These are phyloP conservation scores for Sorghum bicolor DNA, from an alignment of 176 grass and related monocot genomes.

Conservation along the genomic window DNA sequence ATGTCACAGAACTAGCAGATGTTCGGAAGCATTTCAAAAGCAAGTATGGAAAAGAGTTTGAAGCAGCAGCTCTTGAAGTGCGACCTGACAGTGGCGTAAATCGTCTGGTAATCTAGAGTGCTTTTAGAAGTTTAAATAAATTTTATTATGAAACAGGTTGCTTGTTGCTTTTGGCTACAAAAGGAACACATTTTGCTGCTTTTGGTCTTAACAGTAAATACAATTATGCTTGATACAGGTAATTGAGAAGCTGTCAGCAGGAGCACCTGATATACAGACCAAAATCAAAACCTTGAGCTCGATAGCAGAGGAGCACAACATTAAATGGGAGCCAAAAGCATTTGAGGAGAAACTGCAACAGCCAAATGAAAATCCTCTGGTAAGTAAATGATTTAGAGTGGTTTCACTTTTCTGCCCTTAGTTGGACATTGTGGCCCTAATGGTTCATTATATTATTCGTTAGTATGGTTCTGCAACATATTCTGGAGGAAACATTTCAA, in stretches of 20 bases:
- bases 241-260: conserved; percentile 86
- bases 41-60: conserved; percentile 98
- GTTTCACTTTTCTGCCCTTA: background rate
- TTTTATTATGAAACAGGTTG: background rate
- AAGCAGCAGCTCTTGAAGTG: conserved; percentile 80
- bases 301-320: conserved; percentile 82
- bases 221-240: conserved; percentile 47
- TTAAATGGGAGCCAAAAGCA: conserved; percentile 86
- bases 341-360: conserved; percentile 75
- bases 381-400: conserved; percentile 40
- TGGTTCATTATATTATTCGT: conserved; percentile 30
- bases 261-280: conserved; percentile 72
- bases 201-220: background rate
- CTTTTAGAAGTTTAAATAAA: background rate
- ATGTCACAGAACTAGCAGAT: conserved; percentile 84
- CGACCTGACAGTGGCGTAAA: conserved; percentile 77
- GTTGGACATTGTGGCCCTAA: conserved; percentile 15
- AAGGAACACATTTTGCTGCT: background rate
- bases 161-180: background rate
- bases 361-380: conserved; percentile 59
- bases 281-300: conserved; percentile 82
- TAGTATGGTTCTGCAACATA: conserved; percentile 62
- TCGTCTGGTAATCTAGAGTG: conserved; percentile 58
- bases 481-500: conserved; percentile 48
- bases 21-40: conserved; percentile 74